phyloP scores from a whole-genome alignment of 495 filamentous ascomycete genomes.

The Pseudomonodictys pantanalensis region DNA sequence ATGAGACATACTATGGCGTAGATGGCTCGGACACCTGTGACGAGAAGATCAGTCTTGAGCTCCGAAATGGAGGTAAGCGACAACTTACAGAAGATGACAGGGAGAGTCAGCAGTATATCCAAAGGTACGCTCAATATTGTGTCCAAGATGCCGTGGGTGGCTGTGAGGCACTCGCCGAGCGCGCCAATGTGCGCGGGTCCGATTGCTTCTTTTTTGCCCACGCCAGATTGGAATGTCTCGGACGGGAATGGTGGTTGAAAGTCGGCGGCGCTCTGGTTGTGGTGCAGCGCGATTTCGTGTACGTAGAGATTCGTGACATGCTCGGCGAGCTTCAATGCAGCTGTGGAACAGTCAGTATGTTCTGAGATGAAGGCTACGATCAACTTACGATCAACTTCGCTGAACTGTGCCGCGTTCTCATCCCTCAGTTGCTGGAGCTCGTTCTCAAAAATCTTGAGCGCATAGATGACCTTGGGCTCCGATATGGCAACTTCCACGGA shows the following conservation, averaged over 20 bases:
- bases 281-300: conserved; percentile 80
- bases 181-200: conserved; percentile 62
- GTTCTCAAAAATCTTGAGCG: conserved; percentile 71
- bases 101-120: conserved; percentile 63
- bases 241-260: conserved; percentile 41
- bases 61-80: background rate
- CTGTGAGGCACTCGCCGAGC: conserved; percentile 65
- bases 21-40: conserved; percentile 66
- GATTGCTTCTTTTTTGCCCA: conserved; percentile 26
- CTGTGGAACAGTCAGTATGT: conserved; percentile 39
- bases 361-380: background rate
- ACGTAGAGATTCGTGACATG: conserved; percentile 73
- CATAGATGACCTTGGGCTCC: conserved; percentile 70
- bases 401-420: conserved; percentile 23
- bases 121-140: conserved; percentile 61
- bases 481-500: conserved; percentile 61
- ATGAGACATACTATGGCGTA: conserved; percentile 85
- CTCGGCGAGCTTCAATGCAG: conserved; percentile 57
- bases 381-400: conserved; percentile 28
- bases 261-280: conserved; percentile 65
- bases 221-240: conserved; percentile 17
- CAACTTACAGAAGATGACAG: conserved; percentile 63
- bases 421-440: conserved; percentile 54
- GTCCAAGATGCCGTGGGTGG: conserved; percentile 73
- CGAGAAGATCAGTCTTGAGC: conserved; percentile 23